phyloP scores from a whole-genome alignment of 148 eudicot genomes.

The Fagopyrum tataricum region DNA sequence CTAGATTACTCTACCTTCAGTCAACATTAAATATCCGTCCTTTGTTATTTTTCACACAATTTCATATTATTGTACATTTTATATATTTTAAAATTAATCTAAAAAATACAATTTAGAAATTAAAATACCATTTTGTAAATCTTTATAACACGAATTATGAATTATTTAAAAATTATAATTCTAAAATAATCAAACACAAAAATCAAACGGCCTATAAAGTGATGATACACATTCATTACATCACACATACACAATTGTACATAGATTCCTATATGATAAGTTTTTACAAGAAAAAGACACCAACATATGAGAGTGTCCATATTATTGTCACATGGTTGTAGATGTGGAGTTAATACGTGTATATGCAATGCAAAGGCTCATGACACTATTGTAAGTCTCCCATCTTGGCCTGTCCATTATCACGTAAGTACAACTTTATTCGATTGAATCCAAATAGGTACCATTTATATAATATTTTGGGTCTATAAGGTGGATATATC shows the following conservation, averaged over 20 bases:
- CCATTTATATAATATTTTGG: neutral
- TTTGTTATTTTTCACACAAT: neutral
- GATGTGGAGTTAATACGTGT: constrained; percentile 4
- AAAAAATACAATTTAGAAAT: too few relatives aligned
- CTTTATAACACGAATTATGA: too few relatives aligned
- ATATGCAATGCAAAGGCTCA: neutral
- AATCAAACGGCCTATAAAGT: too few relatives aligned
- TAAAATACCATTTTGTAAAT: too few relatives aligned
- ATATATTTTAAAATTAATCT: too few relatives aligned
- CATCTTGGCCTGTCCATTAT: neutral
- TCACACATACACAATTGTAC: neutral
- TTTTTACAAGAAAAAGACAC: neutral
- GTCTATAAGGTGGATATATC: neutral
- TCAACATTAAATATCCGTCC: neutral
- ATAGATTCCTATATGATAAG: neutral
- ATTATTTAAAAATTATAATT: too few relatives aligned
- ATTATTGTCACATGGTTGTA: neutral
- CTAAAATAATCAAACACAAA: too few relatives aligned
- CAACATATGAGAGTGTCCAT: neutral
- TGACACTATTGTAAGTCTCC: neutral
- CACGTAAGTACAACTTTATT: neutral
- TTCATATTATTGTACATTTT: neutral
- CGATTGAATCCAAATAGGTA: too few relatives aligned
- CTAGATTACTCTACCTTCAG: neutral
- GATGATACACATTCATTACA: too few relatives aligned